Conservation (phyloP, 495 filamentous ascomycete genomes). For the Neurospora sp. region DNA sequence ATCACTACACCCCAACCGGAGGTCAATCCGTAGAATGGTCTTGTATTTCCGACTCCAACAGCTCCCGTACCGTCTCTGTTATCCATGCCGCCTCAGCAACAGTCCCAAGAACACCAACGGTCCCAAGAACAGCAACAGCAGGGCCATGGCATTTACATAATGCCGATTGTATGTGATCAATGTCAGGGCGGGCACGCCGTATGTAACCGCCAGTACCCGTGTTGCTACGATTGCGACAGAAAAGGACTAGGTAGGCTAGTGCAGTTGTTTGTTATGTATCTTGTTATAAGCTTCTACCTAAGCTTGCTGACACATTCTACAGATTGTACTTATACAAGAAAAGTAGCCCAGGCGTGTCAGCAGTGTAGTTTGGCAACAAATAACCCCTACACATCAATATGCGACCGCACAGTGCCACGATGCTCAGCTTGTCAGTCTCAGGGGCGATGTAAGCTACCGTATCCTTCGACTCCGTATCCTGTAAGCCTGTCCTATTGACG, state of each 20-base stretch:
- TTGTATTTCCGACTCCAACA: not conserved
- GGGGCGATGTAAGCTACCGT: not conserved
- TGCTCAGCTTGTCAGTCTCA: not conserved
- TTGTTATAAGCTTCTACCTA: not conserved
- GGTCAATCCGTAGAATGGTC: not conserved
- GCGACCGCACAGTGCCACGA: not conserved
- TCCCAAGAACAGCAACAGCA: not conserved
- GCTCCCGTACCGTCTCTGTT: not conserved
- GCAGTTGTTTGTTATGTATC: not conserved
- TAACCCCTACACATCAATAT: not conserved
- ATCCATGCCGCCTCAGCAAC: not conserved
- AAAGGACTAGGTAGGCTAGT: not conserved
- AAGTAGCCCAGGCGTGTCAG: not conserved
- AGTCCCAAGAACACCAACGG: not conserved
- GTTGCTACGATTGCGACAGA: not conserved
- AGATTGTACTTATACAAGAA: not conserved
- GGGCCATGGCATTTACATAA: not conserved
- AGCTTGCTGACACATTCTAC: not conserved
- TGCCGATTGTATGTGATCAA: not conserved
- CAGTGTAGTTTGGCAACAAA: not conserved
- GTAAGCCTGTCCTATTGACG: not conserved
- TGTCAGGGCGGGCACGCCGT: not conserved
- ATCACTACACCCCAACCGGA: not conserved
- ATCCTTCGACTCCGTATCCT: not conserved
- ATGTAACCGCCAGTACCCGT: not conserved